Conservation (phyloP, 2,329 filamentous ascomycete species). For the Albifimbria verrucaria region DNA sequence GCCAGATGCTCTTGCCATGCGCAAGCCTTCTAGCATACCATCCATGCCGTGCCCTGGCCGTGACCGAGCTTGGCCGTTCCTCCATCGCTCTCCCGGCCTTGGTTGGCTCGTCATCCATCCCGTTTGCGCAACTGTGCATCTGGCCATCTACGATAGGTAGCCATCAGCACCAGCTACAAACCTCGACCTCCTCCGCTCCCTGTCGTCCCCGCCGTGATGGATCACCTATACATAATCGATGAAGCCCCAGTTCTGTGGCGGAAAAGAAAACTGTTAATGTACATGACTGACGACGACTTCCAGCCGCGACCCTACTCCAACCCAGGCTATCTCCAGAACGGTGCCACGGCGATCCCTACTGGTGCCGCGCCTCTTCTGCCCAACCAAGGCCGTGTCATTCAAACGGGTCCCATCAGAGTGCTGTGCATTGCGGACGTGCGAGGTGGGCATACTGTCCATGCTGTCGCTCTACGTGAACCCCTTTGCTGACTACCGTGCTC, state of each 20-base stretch:
- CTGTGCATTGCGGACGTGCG: slow-evolving; percentile 71
- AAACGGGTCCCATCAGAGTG: slow-evolving; percentile 63
- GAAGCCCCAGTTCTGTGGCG: background rate
- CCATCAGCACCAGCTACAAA: too few relatives aligned
- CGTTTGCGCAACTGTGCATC: too few relatives aligned
- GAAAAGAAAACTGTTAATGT: background rate
- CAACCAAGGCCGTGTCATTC: slow-evolving; percentile 64
- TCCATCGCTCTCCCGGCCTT: too few relatives aligned
- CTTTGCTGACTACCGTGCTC: slow-evolving; percentile 12
- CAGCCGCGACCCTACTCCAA: slow-evolving; percentile 46
- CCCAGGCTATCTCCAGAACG: slow-evolving; percentile 61
- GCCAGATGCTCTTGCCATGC: too few relatives aligned
- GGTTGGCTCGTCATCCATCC: too few relatives aligned
- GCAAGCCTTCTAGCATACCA: too few relatives aligned
- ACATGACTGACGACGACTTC: background rate
- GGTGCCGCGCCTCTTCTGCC: slow-evolving; percentile 64
- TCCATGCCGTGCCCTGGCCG: too few relatives aligned
- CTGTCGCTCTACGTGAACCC: background rate
- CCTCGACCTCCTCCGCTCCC: too few relatives aligned
- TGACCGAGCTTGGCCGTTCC: too few relatives aligned
- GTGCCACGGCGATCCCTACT: slow-evolving; percentile 49
- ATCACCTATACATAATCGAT: background rate
- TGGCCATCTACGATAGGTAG: too few relatives aligned
- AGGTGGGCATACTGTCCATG: slow-evolving; percentile 41
- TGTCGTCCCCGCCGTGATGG: background rate